phyloP scores from a whole-genome alignment of 78 protist species.

The Speleostelium caveatum region DNA sequence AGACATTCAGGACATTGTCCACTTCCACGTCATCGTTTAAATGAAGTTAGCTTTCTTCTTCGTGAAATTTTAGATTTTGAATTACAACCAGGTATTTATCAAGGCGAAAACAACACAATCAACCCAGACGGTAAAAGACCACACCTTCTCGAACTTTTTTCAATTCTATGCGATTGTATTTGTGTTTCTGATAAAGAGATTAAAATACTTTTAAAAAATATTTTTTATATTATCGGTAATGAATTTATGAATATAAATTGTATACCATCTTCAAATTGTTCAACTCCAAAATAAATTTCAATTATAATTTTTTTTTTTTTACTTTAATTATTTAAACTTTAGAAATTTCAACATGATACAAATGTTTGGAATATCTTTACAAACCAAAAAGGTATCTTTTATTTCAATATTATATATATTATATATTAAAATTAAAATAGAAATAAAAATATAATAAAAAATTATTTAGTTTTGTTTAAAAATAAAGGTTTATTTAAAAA shows the following conservation, averaged over 20 bases:
- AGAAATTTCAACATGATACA: too few relatives aligned
- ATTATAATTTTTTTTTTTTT: too few relatives aligned
- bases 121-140: conserved; percentile 32
- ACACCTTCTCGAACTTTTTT: conserved; percentile 50
- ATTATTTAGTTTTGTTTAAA: too few relatives aligned
- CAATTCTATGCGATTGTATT: conserved; percentile 72
- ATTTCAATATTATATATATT: too few relatives aligned
- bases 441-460: too few relatives aligned
- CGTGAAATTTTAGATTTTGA: conserved; percentile 38
- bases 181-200: conserved; percentile 71
- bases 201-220: conserved; percentile 51
- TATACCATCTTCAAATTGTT: neutral
- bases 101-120: neutral
- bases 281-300: neutral
- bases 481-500: too few relatives aligned
- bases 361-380: too few relatives aligned
- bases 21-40: conserved; percentile 37
- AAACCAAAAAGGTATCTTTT: too few relatives aligned
- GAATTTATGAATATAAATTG: conserved; percentile 35
- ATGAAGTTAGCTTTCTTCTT: conserved; percentile 54
- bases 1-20: conserved; percentile 70
- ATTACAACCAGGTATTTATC: conserved; percentile 62
- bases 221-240: conserved; percentile 32
- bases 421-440: too few relatives aligned
- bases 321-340: too few relatives aligned